Base-by-base conservation (phyloP, 768 basidiomycete genomes). In the Tulasnella sp. region DNA sequence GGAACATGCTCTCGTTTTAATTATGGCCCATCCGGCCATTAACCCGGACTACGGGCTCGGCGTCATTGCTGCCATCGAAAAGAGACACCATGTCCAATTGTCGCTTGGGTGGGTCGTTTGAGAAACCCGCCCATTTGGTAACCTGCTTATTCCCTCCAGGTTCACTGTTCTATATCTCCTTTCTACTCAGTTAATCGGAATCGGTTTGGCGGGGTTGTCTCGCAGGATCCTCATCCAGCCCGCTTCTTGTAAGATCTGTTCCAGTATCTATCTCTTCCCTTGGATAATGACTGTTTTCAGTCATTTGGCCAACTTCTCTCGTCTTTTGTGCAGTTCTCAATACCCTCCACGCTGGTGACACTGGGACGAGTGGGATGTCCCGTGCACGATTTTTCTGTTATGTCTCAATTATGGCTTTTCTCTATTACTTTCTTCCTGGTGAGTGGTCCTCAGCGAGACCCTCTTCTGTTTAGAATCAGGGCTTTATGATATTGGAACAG, bases 251-350 rank as follows among this genome's bases (percentile, higher is more conserved):
- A 62, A 34, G 58, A 8, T 27, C 48, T 18, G 12, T 16, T 10
- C 18, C 48, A 48, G 21, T 48, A 2, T 21, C 2, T 6, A 14
- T n/a, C 48, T 48, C 48, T 6, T 48, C 48, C 21, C 10, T 19
- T 5, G 18, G 3, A 62, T 31, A 16, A 62, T n/a, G 12, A 62
- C 31, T 62, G 9, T 62, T 34, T 62, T 62, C 31, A 62, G 95
- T 99, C 94, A 94, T 99, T 68, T 99, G 98, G 97, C 98, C 98
- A 10, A 92, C 94, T 85, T 97, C 97, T 84, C 88, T 99, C 56
- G 93, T 98, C 78, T 91, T 91, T 8, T 96, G 96, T 82, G 97
- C 98, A 27, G 85, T 97, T 71, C 88, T 99, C 84, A 99, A 99
- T 84, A 97, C 97, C 8, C 87, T 99, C 6, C 98, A 99, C 83